Evolutionary conservation across 768 basidiomycete species (phyloP).

Genomic region (Lepiota brunneoincarnata): DNA sequence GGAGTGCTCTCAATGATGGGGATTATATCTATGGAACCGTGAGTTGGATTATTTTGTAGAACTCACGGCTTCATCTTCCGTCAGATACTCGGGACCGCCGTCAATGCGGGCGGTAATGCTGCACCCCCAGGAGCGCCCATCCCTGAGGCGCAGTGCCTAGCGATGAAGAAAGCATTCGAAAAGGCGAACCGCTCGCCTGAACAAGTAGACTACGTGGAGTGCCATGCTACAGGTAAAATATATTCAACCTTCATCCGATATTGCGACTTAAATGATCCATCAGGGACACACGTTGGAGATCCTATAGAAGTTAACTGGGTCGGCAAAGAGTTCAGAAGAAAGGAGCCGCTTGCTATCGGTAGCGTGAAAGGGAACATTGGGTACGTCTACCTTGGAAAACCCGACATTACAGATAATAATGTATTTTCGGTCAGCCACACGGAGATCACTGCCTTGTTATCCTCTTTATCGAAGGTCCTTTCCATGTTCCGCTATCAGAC

Average conservation of each 20-base stretch:
- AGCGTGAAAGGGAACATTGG: constrained; percentile 48
- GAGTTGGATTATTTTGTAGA: constrained; percentile 16
- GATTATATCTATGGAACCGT: constrained; percentile 42
- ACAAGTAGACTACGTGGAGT: constrained; percentile 47
- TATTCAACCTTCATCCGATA: not conserved
- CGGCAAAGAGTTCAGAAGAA: constrained; percentile 29
- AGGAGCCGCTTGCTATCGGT: constrained; percentile 34
- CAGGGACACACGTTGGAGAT: constrained; percentile 42
- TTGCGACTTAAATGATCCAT: not conserved
- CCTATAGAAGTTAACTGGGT: constrained; percentile 51
- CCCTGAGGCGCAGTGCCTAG: constrained; percentile 31
- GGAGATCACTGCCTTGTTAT: constrained; percentile 42
- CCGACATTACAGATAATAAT: not conserved
- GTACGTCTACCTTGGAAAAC: constrained; percentile 20
- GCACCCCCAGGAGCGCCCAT: too few species aligned
- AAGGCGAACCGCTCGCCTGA: constrained; percentile 26
- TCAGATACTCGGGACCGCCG: too few species aligned
- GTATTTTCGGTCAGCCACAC: constrained; percentile 28
- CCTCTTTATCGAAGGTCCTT: constrained; percentile 40
- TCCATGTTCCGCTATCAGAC: constrained; percentile 31
- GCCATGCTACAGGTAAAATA: constrained; percentile 44
- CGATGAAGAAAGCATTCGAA: constrained; percentile 34
- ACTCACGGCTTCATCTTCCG: constrained; percentile 41
- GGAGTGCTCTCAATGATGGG: constrained; percentile 33
- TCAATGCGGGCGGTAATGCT: too few species aligned